Conservation (phyloP, 495 filamentous ascomycete species). For the Xylaria telfairii region DNA sequence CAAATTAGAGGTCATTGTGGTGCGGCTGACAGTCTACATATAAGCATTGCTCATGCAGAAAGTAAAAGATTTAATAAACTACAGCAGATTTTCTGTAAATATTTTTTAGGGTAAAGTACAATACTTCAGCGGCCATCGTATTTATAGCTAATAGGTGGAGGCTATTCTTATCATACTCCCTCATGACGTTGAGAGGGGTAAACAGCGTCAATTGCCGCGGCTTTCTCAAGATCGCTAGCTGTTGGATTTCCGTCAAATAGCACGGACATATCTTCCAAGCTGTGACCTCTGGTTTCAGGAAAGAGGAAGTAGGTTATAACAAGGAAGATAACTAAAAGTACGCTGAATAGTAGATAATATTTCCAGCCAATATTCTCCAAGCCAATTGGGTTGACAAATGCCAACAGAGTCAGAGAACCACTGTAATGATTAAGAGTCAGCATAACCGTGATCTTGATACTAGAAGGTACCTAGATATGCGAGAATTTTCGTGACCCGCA, state of each 20-base stretch:
- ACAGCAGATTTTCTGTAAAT: too few relatives aligned
- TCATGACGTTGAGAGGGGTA: neutral
- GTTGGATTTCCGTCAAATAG: constrained; percentile 48
- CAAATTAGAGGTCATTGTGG: too few relatives aligned
- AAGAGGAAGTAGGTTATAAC: constrained; percentile 51
- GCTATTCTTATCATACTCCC: too few relatives aligned
- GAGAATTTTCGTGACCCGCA: neutral
- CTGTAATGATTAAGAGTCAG: neutral
- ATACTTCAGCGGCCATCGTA: too few relatives aligned
- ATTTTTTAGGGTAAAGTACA: too few relatives aligned
- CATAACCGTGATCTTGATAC: neutral
- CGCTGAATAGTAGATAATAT: constrained; percentile 51
- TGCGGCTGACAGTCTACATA: too few relatives aligned
- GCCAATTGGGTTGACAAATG: constrained; percentile 57
- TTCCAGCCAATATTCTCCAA: constrained; percentile 49
- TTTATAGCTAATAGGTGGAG: too few relatives aligned
- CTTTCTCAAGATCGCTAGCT: neutral
- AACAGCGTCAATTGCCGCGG: neutral
- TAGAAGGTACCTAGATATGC: neutral
- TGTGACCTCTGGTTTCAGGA: constrained; percentile 55
- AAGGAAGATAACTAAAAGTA: constrained; percentile 52
- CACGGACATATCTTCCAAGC: constrained; percentile 57
- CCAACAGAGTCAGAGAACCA: constrained; percentile 55
- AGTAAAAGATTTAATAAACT: too few relatives aligned
- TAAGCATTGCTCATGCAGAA: too few relatives aligned